These are phyloP conservation scores for Scorias spongiosa DNA, from an alignment of 2,329 filamentous ascomycete species.

Conservation along the genomic window DNA sequence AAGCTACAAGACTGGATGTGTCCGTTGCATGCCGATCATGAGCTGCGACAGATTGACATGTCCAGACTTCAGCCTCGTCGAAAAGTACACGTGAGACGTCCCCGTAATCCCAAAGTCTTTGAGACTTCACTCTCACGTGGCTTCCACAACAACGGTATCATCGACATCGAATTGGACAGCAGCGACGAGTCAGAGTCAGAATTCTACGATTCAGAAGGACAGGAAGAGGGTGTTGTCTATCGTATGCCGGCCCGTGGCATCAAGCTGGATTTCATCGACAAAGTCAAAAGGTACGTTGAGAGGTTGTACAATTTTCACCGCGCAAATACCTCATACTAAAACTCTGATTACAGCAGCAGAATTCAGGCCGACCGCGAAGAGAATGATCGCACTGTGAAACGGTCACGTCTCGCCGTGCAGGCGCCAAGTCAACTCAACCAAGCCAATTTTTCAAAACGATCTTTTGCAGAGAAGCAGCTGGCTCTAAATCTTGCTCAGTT, in stretches of 20 bases:
- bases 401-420: constrained; percentile 3
- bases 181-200: constrained; percentile 30
- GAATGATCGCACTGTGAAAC: constrained; percentile 6
- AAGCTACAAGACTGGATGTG: constrained; percentile 69
- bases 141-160: constrained; percentile 35
- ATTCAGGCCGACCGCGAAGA: constrained; percentile 7
- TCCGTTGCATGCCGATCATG: constrained; percentile 69
- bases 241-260: constrained; percentile 30
- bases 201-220: constrained; percentile 27
- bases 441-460: constrained; percentile 28
- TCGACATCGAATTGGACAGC: constrained; percentile 29
- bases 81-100: constrained; percentile 32
- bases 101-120: constrained; percentile 32
- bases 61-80: constrained; percentile 13
- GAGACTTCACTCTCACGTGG: constrained; percentile 43
- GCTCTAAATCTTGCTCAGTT: constrained; percentile 49
- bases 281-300: constrained; percentile 33
- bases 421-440: constrained; percentile 11
- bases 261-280: constrained; percentile 46
- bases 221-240: constrained; percentile 23
- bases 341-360: constrained; percentile 5
- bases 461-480: constrained; percentile 49
- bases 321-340: too few species aligned
- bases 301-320: too few species aligned
- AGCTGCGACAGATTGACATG: constrained; percentile 44